A percentile compares a stretch with the other conserved stretches of the same genome.
Evolutionary conservation across 768 basidiomycete species (phyloP).

Genomic region (Suillus paluster): DNA sequence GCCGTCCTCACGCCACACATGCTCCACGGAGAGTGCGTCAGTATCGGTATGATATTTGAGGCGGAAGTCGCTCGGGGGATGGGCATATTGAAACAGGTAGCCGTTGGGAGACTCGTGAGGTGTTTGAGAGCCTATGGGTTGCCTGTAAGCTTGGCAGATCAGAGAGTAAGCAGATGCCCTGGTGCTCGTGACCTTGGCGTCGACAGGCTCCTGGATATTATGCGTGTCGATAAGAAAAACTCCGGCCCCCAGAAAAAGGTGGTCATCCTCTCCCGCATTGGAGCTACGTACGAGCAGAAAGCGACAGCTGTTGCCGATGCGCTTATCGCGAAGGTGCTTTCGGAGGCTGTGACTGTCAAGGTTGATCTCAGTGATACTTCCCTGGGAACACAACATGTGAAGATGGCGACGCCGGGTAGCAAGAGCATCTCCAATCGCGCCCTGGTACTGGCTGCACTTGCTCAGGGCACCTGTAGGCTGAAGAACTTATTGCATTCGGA

Average conservation of each 20-base stretch:
- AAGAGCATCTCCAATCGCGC: conserved; percentile 97
- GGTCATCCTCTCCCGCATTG: conserved; percentile 89
- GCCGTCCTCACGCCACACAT: conserved; percentile 92
- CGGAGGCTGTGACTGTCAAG: conserved; percentile 76
- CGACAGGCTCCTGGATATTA: conserved; percentile 85
- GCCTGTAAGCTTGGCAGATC: conserved; percentile 80
- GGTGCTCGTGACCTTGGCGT: conserved; percentile 75
- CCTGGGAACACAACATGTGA: conserved; percentile 36
- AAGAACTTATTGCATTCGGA: conserved; percentile 95
- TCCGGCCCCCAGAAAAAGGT: conserved; percentile 91
- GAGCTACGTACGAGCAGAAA: conserved; percentile 89
- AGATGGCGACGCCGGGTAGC: conserved; percentile 93
- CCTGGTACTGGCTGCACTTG: conserved; percentile 90
- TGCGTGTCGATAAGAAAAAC: conserved; percentile 98
- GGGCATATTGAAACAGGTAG: conserved; percentile 89
- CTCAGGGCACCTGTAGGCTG: conserved; percentile 83
- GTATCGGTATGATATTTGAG: conserved; percentile 95
- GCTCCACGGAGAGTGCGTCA: conserved; percentile 96
- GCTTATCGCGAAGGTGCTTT: conserved; percentile 80
- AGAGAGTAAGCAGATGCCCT: conserved; percentile 74
- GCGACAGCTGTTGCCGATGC: conserved; percentile 85
- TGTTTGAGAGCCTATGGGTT: conserved; percentile 91
- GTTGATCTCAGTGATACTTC: conserved; percentile 30
- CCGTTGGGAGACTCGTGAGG: conserved; percentile 85
- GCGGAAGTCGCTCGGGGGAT: conserved; percentile 90